Evolutionary conservation across 2,329 filamentous ascomycete genomes (phyloP).

Genomic region (Pseudocercospora eumusae): DNA sequence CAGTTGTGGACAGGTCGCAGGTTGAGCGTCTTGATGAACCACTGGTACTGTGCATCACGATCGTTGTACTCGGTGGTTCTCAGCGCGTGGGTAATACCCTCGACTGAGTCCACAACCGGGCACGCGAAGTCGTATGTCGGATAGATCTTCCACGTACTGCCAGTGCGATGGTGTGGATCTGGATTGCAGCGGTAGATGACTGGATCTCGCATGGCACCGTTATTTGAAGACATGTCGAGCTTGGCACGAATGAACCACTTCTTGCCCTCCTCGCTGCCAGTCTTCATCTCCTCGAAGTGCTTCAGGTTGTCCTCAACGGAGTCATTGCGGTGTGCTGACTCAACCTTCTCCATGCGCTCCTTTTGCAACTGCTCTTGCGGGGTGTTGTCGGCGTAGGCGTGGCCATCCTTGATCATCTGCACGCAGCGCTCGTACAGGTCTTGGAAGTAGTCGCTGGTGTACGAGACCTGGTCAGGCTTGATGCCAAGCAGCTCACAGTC

Average conservation of each 20-base stretch:
- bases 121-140: conserved; percentile 86
- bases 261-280: conserved; percentile 73
- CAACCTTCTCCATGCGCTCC: conserved; percentile 79
- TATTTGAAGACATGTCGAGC: conserved; percentile 86
- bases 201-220: conserved; percentile 94
- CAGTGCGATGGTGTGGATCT: conserved; percentile 72
- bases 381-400: conserved; percentile 94
- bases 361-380: conserved; percentile 83
- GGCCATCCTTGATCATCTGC: conserved; percentile 79
- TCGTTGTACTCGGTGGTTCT: conserved; percentile 86
- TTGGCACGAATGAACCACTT: conserved; percentile 93
- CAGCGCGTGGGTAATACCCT: conserved; percentile 81
- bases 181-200: conserved; percentile 96
- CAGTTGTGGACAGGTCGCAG: conserved; percentile 79
- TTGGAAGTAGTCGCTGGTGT: conserved; percentile 95
- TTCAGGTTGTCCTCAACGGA: conserved; percentile 79
- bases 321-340: conserved; percentile 77
- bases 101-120: conserved; percentile 75
- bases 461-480: conserved; percentile 80
- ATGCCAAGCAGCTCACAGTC: conserved; percentile 90
- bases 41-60: conserved; percentile 82
- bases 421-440: conserved; percentile 84
- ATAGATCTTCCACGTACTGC: conserved; percentile 79
- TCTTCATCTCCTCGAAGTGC: conserved; percentile 92
- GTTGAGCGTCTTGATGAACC: conserved; percentile 74